Conservation (phyloP, 768 basidiomycete species). For the Macrolepiota fuliginosa region DNA sequence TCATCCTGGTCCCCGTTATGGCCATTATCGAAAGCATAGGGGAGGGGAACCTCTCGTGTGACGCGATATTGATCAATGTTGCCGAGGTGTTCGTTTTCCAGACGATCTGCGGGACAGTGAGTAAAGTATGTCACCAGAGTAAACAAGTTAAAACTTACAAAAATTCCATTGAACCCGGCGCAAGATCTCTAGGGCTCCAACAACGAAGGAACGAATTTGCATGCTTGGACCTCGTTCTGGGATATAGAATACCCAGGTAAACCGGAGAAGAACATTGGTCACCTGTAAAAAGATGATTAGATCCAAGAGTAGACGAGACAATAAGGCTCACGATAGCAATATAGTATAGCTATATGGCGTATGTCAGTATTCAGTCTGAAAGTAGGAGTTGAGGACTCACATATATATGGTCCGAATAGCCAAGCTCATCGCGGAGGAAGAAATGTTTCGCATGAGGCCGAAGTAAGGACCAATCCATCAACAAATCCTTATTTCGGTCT, state of each 20-base stretch:
- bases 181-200: constrained; percentile 70
- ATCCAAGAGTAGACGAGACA: not conserved
- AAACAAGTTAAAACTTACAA: constrained; percentile 47
- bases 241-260: constrained; percentile 81
- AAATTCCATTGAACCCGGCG: constrained; percentile 92
- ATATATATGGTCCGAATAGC: constrained; percentile 63
- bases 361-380: not conserved
- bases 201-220: constrained; percentile 63
- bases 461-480: constrained; percentile 92
- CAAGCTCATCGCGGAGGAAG: constrained; percentile 70
- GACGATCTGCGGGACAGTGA: constrained; percentile 22
- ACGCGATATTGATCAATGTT: constrained; percentile 93
- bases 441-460: constrained; percentile 51
- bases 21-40: constrained; percentile 62
- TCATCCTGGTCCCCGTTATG: constrained; percentile 46
- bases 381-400: constrained; percentile 36
- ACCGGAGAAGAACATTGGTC: constrained; percentile 72
- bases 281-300: constrained; percentile 39
- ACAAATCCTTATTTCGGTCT: constrained; percentile 54
- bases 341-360: constrained; percentile 60
- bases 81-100: constrained; percentile 86
- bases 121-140: not conserved
- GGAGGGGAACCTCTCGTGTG: constrained; percentile 81
- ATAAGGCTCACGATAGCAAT: constrained; percentile 59
- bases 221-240: constrained; percentile 46